These are phyloP conservation scores for Clonostachys chloroleuca DNA, from an alignment of 2,329 filamentous ascomycete species.

Conservation along the genomic window DNA sequence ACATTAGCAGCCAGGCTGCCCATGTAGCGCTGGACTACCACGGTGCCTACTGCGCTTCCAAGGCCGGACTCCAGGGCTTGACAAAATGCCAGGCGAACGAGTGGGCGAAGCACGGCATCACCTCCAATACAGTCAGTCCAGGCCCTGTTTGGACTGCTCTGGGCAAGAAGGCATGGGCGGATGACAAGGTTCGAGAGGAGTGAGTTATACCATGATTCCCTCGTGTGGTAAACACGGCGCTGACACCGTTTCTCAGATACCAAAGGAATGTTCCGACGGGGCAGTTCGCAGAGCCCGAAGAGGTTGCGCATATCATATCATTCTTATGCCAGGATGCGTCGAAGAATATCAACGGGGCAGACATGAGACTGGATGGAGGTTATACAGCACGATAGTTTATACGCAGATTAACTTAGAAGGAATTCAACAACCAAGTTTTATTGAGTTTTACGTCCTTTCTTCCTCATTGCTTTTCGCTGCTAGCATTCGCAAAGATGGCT, in stretches of 20 bases:
- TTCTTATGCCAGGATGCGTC: slow-evolving; percentile 6
- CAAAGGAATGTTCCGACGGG: slow-evolving; percentile 6
- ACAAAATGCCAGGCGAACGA: slow-evolving; percentile 6
- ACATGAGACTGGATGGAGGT: slow-evolving; percentile 6
- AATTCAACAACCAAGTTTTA: no score
- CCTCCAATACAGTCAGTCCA: slow-evolving; percentile 5
- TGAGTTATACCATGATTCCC: not conserved
- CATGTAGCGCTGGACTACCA: slow-evolving; percentile 7
- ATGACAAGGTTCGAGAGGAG: slow-evolving; percentile 4
- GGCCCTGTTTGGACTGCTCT: slow-evolving; percentile 6
- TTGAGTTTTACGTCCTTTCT: no score
- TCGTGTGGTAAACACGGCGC: no score
- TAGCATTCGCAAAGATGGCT: slow-evolving; percentile 2
- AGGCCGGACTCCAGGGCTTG: slow-evolving; percentile 5
- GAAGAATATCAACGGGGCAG: slow-evolving; percentile 4
- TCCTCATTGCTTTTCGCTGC: no score
- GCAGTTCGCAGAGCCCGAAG: slow-evolving; percentile 6
- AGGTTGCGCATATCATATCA: slow-evolving; percentile 5
- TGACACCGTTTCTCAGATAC: not conserved
- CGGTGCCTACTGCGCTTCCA: slow-evolving; percentile 7
- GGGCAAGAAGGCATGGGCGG: slow-evolving; percentile 7
- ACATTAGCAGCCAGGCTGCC: slow-evolving; percentile 6
- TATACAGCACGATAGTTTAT: slow-evolving; percentile 4
- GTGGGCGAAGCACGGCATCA: slow-evolving; percentile 5
- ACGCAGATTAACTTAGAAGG: no score